Evolutionary conservation across 1,284 basidiomycete genomes (phyloP).

Genomic region (Rhodotorula sp.): DNA sequence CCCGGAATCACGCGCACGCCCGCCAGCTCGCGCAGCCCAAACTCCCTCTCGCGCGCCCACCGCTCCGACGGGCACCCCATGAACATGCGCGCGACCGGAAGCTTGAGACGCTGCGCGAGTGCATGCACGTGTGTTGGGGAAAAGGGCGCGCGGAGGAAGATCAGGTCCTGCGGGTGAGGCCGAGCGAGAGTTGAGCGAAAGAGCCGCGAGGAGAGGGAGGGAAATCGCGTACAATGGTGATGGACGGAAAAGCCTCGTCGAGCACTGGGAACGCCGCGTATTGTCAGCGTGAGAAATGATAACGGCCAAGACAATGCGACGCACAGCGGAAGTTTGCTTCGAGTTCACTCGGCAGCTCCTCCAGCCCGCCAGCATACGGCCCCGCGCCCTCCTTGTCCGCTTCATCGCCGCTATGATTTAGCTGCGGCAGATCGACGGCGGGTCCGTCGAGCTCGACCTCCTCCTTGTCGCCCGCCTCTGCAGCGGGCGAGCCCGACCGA

Average conservation of each 20-base stretch:
- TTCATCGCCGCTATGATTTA: background rate
- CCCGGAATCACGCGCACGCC: slow-evolving; percentile 9
- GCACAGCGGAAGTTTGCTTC: slow-evolving; percentile 45
- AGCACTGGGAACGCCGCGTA: slow-evolving; percentile 6
- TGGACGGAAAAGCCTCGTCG: slow-evolving; percentile 32
- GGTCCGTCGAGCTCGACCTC: background rate
- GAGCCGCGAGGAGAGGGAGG: background rate
- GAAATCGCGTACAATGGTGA: slow-evolving; percentile 13
- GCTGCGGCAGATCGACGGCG: background rate
- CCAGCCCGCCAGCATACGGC: slow-evolving; percentile 5
- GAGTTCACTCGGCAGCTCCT: slow-evolving; percentile 51
- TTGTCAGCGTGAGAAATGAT: background rate
- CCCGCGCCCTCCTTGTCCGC: background rate
- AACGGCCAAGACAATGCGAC: background rate
- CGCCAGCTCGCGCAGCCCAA: slow-evolving; percentile 5
- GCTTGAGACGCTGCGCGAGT: background rate
- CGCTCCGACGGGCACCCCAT: slow-evolving; percentile 12
- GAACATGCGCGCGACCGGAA: slow-evolving; percentile 13
- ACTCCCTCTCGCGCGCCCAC: slow-evolving; percentile 3
- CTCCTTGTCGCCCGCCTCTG: background rate
- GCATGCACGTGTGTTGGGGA: slow-evolving; percentile 16
- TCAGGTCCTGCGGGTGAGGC: slow-evolving; percentile 1
- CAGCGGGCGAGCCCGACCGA: background rate
- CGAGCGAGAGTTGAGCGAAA: background rate
- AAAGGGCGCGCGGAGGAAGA: slow-evolving; percentile 26